phyloP scores from a whole-genome alignment of 1,284 basidiomycete genomes.

The Cryptococcus sp. region DNA sequence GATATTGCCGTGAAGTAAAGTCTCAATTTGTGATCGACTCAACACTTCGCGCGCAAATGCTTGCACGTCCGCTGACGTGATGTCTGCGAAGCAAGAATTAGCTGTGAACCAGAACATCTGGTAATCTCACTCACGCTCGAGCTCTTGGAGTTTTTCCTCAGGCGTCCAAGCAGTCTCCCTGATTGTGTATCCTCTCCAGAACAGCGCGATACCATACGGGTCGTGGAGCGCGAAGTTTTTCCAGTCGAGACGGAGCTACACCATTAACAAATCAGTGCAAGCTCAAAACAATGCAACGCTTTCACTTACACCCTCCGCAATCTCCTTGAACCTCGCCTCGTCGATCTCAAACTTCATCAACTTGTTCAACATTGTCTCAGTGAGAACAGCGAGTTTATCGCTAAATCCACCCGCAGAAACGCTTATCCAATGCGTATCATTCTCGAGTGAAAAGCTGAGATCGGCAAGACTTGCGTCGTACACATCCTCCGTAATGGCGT shows the following conservation, averaged over 20 bases:
- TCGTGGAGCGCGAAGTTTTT: slow-evolving; percentile 86
- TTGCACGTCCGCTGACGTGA: slow-evolving; percentile 73
- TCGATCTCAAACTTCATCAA: slow-evolving; percentile 70
- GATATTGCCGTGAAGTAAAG: slow-evolving; percentile 84
- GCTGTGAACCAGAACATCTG: neutral
- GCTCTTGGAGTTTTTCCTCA: slow-evolving; percentile 74
- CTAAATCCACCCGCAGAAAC: slow-evolving; percentile 84
- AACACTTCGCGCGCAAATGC: slow-evolving; percentile 67
- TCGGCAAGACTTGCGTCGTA: slow-evolving; percentile 95
- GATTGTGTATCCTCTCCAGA: slow-evolving; percentile 72
- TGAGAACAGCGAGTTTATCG: slow-evolving; percentile 83
- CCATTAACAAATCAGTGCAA: slow-evolving; percentile 8
- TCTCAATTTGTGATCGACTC: slow-evolving; percentile 69
- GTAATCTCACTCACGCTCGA: slow-evolving; percentile 62
- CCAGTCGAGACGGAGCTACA: slow-evolving; percentile 54
- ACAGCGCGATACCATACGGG: slow-evolving; percentile 78
- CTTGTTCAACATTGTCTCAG: slow-evolving; percentile 73
- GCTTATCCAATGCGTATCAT: slow-evolving; percentile 68
- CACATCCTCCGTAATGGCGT: slow-evolving; percentile 84
- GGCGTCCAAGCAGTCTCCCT: slow-evolving; percentile 75
- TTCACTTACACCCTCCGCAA: slow-evolving; percentile 74
- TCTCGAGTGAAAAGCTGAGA: slow-evolving; percentile 72
- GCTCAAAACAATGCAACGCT: neutral
- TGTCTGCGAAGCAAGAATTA: slow-evolving; percentile 54
- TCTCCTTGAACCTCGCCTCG: slow-evolving; percentile 71